Evolutionary conservation across 140 eudicot species (phyloP).

Genomic region (Erigeron philadelphicus): DNA sequence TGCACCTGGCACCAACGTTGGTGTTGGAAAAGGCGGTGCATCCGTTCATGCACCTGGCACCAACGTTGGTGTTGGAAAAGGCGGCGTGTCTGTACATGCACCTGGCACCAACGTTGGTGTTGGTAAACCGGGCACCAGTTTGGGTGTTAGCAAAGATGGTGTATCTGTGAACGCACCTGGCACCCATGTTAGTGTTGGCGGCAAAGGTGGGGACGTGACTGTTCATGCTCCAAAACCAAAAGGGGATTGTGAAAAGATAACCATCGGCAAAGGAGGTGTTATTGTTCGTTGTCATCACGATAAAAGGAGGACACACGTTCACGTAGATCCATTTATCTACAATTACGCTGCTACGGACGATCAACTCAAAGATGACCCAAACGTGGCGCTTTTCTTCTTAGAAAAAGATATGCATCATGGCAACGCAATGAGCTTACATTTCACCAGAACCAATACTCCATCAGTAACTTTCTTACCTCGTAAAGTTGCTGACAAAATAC

Average conservation of each 20-base stretch:
- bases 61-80: constrained; percentile 42
- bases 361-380: constrained; percentile 47
- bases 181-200: constrained; percentile 10
- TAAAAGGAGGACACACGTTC: constrained; percentile 39
- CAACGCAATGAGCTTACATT: constrained; percentile 46
- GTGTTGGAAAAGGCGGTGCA: constrained; percentile 25
- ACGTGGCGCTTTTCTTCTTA: constrained; percentile 51
- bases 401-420: constrained; percentile 45
- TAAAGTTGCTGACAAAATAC: constrained; percentile 42
- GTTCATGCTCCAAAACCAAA: constrained; percentile 17
- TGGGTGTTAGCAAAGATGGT: constrained; percentile 24
- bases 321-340: constrained; percentile 42
- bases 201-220: constrained; percentile 22
- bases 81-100: constrained; percentile 35
- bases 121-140: constrained; percentile 18
- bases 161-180: constrained; percentile 26
- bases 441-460: constrained; percentile 26
- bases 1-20: constrained; percentile 23
- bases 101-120: constrained; percentile 20
- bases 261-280: constrained; percentile 52
- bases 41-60: constrained; percentile 16
- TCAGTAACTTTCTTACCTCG: constrained; percentile 45
- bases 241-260: constrained; percentile 22
- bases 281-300: constrained; percentile 35
- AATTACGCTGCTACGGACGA: constrained; percentile 43